Evolutionary conservation across 306 rosid species (phyloP), one percentile per base, ranked within the genome.

Genomic region (Inga leiocalycina): DNA sequence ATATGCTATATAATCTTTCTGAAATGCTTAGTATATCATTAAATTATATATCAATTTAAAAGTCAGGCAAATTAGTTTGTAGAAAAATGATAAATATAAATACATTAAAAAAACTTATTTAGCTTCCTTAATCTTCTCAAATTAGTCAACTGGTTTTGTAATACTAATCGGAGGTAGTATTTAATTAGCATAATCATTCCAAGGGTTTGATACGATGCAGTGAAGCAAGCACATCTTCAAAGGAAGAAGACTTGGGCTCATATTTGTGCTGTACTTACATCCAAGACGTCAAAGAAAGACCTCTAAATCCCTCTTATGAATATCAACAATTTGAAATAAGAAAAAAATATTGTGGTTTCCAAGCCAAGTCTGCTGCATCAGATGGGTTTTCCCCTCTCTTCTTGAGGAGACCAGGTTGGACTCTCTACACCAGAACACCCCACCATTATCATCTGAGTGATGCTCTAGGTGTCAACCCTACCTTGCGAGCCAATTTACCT

Each of bases 381-480:
- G 88, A 90, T 76, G 93, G 93, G 7, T 12, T 87, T 59, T 88
- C 90, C 41, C 88, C 94, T 14, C 0, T 0, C 0, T 88, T 89
- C 22, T 48, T 91, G 37, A 78, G 85, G 68, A 24, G 17, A 13
- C 44, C 24, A 13, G 84, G 68, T 2, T 92, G 92, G 93, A 0
- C 76, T 80, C 41, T 2, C 3, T 48, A 27, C 71, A 12, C 78
- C 74, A 2, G 0, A 0, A 57, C 84, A 37, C 84, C 86, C 14
- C 19, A 4, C 3, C 37, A 82, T 71, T 90, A 59, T 22, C 32
- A 3, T 17, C 68, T 87, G 72, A 37, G 57, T 2, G 78, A 86
- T 82, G 94, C 96, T 15, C 72, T 68, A 0, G 95, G 95, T 2
- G 72, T 89, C 30, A 80, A 90, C n/a, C 37, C 75, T 32, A 34